Percentiles rank a stretch among this genome's conserved stretches.
These are phyloP conservation scores for Phylloporus sp. DNA, from an alignment of 768 basidiomycete species.

Conservation along the genomic window DNA sequence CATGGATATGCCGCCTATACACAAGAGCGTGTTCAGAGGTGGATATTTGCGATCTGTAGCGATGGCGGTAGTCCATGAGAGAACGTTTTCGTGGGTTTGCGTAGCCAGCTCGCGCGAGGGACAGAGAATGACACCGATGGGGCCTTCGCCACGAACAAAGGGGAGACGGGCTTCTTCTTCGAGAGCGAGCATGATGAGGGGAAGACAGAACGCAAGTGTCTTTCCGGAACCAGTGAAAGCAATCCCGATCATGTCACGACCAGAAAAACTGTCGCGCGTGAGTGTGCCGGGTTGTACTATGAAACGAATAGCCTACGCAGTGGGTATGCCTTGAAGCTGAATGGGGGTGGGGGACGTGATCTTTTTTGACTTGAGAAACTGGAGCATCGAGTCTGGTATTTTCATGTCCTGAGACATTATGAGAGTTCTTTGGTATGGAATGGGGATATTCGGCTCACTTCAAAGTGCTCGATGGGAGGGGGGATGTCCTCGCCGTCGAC, in stretches of 20 bases:
- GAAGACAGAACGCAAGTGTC: conserved; percentile 97
- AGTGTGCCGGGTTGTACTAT: conserved; percentile 1
- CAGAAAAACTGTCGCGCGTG: conserved; percentile 63
- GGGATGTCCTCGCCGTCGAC: conserved; percentile 94
- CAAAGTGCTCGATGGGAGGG: conserved; percentile 87
- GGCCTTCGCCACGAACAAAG: conserved; percentile 90
- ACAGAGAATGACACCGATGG: conserved; percentile 93
- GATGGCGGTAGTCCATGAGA: conserved; percentile 79
- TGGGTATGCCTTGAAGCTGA: conserved; percentile 94
- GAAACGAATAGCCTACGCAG: conserved; percentile 57
- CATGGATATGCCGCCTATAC: conserved; percentile 98
- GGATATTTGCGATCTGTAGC: conserved; percentile 81
- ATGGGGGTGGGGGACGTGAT: conserved; percentile 91
- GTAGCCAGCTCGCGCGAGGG: conserved; percentile 95
- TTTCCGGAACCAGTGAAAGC: conserved; percentile 99
- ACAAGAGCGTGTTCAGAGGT: conserved; percentile 79
- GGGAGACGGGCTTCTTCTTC: conserved; percentile 92
- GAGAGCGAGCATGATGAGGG: conserved; percentile 91
- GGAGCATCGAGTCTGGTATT: conserved; percentile 81
- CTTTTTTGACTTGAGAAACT: conserved; percentile 78
- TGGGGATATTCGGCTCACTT: conserved; percentile 36
- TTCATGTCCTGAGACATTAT: conserved; percentile 81
- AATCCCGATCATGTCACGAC: conserved; percentile 97
- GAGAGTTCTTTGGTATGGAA: conserved; percentile 4
- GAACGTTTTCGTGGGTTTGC: conserved; percentile 94